A percentile compares a stretch with the other conserved stretches of the same genome.
Conservation (phyloP, 495 filamentous ascomycete genomes). For the Chaetomium tenue region DNA sequence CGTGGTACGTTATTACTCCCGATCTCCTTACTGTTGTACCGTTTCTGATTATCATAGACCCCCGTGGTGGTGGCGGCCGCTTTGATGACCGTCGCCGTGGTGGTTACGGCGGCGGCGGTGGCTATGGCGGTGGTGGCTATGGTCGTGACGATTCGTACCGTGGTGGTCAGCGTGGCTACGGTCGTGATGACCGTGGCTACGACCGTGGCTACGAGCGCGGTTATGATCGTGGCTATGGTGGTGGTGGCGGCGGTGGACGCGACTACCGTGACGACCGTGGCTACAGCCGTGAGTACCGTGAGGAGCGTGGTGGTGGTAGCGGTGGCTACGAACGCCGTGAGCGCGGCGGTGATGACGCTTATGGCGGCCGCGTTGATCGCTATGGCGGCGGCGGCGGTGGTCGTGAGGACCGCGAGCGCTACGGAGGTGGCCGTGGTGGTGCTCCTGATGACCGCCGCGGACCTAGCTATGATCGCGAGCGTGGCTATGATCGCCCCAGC, state of each 20-base stretch:
- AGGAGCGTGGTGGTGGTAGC: constrained; percentile 47
- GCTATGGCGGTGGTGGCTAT: constrained; percentile 22
- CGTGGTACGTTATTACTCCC: constrained; percentile 63
- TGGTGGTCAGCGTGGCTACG: constrained; percentile 51
- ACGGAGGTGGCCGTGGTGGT: constrained; percentile 44
- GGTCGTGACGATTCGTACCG: constrained; percentile 43
- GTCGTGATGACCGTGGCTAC: constrained; percentile 48
- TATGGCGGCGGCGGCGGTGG: constrained; percentile 41
- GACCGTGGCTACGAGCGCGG: constrained; percentile 50
- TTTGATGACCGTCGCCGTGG: constrained; percentile 35
- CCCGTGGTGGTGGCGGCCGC: constrained; percentile 31
- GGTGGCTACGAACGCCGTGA: constrained; percentile 56
- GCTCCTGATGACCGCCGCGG: constrained; percentile 52
- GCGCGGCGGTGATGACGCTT: constrained; percentile 54
- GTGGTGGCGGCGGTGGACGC: constrained; percentile 47
- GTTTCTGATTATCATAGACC: constrained; percentile 2
- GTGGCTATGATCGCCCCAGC: constrained; percentile 50
- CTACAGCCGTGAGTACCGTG: constrained; percentile 56
- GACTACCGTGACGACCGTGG: constrained; percentile 52
- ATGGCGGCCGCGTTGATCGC: constrained; percentile 48
- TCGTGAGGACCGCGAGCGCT: constrained; percentile 46
- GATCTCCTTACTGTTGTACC: not conserved
- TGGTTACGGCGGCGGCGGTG: constrained; percentile 33
- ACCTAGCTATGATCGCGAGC: constrained; percentile 54
- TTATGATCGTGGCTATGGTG: constrained; percentile 54